These are phyloP conservation scores for Apiospora pterosperma DNA, from an alignment of 2,329 filamentous ascomycete species.

Conservation along the genomic window DNA sequence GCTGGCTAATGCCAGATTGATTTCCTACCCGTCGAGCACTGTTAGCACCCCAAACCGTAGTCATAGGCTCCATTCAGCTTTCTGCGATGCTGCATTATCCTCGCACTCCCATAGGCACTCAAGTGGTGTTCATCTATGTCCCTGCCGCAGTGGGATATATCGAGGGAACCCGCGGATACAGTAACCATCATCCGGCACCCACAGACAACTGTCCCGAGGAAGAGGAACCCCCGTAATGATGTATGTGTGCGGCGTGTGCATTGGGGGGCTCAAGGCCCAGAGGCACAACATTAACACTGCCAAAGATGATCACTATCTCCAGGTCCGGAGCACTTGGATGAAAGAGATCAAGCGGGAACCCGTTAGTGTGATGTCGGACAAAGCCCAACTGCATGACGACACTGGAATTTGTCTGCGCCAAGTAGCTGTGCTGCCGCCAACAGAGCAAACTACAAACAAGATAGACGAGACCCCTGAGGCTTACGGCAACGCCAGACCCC, in stretches of 20 bases:
- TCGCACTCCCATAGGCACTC: neutral
- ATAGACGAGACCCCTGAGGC: neutral
- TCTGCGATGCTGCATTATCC: neutral
- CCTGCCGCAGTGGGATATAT: neutral
- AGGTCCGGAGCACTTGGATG: neutral
- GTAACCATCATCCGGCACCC: neutral
- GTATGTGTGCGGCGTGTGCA: neutral
- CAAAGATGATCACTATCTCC: neutral
- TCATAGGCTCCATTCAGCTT: neutral
- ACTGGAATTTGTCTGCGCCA: neutral
- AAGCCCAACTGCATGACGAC: neutral
- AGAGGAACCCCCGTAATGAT: neutral
- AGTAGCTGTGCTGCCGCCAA: neutral
- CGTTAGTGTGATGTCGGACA: neutral
- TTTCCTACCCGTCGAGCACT: neutral
- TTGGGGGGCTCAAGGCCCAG: neutral
- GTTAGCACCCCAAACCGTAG: neutral
- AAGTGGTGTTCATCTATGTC: neutral
- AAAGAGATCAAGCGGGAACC: neutral
- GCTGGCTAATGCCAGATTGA: neutral
- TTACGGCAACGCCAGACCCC: neutral
- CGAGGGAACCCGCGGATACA: neutral
- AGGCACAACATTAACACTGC: neutral
- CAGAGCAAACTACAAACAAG: slow-evolving; percentile 1
- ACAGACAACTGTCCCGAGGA: neutral